Evolutionary conservation across 208 protist species (phyloP), one percentile per base, ranked within the genome.

Genomic region (Leishmania arabica): DNA sequence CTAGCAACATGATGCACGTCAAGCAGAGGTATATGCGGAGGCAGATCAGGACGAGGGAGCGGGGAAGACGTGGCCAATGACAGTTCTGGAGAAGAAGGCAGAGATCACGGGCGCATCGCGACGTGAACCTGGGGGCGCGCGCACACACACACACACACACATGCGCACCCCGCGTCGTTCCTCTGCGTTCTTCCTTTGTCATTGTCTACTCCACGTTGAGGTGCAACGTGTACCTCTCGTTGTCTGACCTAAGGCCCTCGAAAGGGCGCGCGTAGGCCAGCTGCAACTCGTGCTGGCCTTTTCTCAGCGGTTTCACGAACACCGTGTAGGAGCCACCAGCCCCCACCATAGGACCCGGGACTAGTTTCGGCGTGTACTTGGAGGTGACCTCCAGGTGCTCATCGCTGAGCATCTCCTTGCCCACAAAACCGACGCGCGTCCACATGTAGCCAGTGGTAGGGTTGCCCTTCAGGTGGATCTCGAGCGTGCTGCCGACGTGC

Each of bases 401-500:
- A 58, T 90, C 85, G 47, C 80, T 90, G 34, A 77, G 49, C 13
- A 74, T 34, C 6, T 80, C 69, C 31, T 79, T 69, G 31, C 77
- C 76, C 37, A 58, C 64, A 71, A 85, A 82, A 40, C 84, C 85
- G 19, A 70, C 79, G 15, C 87, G 87, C 6, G 84, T 79, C 93
- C 93, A 96, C 31, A 13, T 73, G 89, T 88, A 95, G 60, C 93
- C 93, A 3, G 91, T 95, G 9, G 85, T 93, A 72, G 93, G 93
- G 85, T 95, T 97, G 42, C 89, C 85, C 11, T 47, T 4, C 49
- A 97, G 88, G 40, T 72, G 11, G 34, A 95, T 88, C 13, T 77
- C 40, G 24, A 93, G 34, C 1, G 56, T n/a, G 4, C 83, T 66
- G 47, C 84, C 87, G 31, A 91, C 72, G 24, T 68, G 27, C 40